Base-by-base conservation (phyloP, 1,284 basidiomycete species). In the Cryptococcus depauperatus region DNA sequence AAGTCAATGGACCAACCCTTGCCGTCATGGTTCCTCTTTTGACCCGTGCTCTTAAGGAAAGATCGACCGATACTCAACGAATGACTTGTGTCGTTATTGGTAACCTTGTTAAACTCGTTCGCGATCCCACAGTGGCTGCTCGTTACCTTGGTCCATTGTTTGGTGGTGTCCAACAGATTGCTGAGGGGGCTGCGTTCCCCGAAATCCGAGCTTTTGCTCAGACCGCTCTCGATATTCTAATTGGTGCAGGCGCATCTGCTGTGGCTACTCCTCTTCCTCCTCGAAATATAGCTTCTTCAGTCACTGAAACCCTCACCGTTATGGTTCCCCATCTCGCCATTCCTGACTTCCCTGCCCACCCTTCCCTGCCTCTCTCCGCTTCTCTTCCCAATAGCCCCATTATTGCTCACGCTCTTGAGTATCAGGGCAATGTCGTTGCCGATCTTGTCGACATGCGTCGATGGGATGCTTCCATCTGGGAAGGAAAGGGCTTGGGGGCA, bases 61-160 rank as follows among this genome's bases (percentile, higher is more conserved):
- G 93, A 56, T 92, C 88, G 54, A 95, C 92, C 81, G 91, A 96
- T 66, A 87, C 88, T 19, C 87, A 90, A 64, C 82, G 88, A 50
- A 71, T 73, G 71, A 72, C 70, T 43, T 90, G 93, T 50, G 85
- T 98, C 44, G 87, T 98, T 59, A 82, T 93, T 51, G 91, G 93
- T 67, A 98, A 98, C 73, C 78, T 98, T 46, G 93, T 97, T 72
- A 98, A 97, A 74, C 83, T 98, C 46, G 95, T 98, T 37, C 84
- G 93, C 48, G 83, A 95, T 62, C 87, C 88, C 4, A 83, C 80
- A 53, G 80, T 96, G 43, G 93, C 95, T 38, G 90, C 89, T 9
- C 78, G 79, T 38, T 93, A 97, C 73, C 79, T 96, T 26, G 86
- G 85, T 55, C 78, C 82, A 38, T 81, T 98, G 35, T 84, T 93